Conservation (phyloP, 2,329 filamentous ascomycete genomes). For the Paecilomyces fulvus region DNA sequence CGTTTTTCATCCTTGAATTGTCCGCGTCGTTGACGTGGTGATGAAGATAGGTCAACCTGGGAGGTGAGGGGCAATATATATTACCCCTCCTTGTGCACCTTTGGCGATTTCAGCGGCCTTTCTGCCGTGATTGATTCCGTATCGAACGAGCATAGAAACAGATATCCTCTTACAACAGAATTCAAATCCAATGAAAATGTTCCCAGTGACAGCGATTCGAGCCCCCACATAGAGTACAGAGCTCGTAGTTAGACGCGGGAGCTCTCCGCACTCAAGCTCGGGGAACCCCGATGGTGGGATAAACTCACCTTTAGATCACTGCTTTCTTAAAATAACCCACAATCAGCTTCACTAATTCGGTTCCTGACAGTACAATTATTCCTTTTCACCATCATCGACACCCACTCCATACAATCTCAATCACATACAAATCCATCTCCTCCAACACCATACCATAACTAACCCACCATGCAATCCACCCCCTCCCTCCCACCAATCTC, state of each 20-base stretch:
- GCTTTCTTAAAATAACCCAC: not conserved
- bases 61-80: not conserved
- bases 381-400: not conserved
- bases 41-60: not conserved
- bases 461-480: constrained; percentile 11
- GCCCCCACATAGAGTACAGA: not conserved
- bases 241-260: not conserved
- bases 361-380: not conserved
- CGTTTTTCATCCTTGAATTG: not conserved
- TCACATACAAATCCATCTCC: constrained; percentile 11
- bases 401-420: constrained; percentile 2
- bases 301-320: not conserved
- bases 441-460: constrained; percentile 1
- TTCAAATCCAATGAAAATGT: too few relatives aligned
- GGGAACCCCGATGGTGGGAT: not conserved
- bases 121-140: not conserved
- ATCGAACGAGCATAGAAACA: not conserved
- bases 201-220: too few relatives aligned
- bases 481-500: constrained; percentile 49
- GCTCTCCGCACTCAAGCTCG: not conserved
- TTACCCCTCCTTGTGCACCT: not conserved
- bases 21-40: not conserved
- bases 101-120: too few relatives aligned
- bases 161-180: not conserved
- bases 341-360: not conserved